Base-by-base conservation (phyloP, 768 basidiomycete species). In the Xanthoconium purpureum region DNA sequence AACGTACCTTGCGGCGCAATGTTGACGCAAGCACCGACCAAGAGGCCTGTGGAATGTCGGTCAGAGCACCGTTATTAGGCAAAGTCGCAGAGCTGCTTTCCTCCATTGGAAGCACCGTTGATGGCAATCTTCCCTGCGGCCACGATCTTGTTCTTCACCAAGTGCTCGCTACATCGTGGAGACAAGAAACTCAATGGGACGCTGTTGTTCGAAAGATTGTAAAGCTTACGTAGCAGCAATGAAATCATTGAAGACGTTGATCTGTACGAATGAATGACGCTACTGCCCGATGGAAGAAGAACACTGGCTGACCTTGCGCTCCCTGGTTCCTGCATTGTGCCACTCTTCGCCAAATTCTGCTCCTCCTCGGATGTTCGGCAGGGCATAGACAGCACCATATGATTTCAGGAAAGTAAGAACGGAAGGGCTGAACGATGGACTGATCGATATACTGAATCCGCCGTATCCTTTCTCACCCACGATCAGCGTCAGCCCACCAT, bases 291-390 rank as follows among this genome's bases (percentile, higher is more conserved):
- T 4, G n/a, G 47, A 28, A 17, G 39, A 35, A 40, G 56, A 50
- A 59, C 32, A 28, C 36, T 14, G 35, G 37, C 49, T 50, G 68
- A 86, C 87, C 78, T 91, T 91, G 50, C 80, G 79, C 57, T 90
- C 89, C 57, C 76, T 77, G 30, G 77, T 84, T 3, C 88, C 91
- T 24, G 80, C 88, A 40, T 79, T 64, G 67, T 93, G 90, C 91
- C 91, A 94, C n/a, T 84, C 80, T 63, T 92, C 87, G 14, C 91
- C 91, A 59, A 91, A 92, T 66, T 91, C 88, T 2, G 80, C 79
- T 5, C 91, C 91, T 11, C 87, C 87, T 51, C 87, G 76, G 57
- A 86, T 83, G 59, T 77, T 83, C 20, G 80, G 75, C 35, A 79
- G 65, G 5, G 87, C 90, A 32, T 84, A 77, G 32, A 91, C 72